Evolutionary conservation across 306 rosid genomes (phyloP), one percentile per base, ranked within the genome.

Genomic region (Rubus idaeus): DNA sequence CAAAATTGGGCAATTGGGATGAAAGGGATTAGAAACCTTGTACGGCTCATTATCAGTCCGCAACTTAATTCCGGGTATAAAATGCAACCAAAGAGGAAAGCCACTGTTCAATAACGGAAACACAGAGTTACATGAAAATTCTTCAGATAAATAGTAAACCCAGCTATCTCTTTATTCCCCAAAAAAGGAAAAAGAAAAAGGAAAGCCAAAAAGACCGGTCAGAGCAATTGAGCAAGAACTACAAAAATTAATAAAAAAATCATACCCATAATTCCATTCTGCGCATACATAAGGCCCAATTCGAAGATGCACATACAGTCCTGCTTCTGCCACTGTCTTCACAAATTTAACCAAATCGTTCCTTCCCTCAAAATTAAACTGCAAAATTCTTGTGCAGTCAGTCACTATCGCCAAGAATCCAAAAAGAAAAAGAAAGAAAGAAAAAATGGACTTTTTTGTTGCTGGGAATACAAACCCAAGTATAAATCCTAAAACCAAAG

Each of bases 271-370:
- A 85, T 95, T 95, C 98, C 98, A 95, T 81, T 95, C 98, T 9
- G 98, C 98, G 69, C 98, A 95, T 2, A 78, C 98, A 13, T 95
- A 95, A 13, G 98, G 98, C 66, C 98, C 98, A 77, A 95, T 92
- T 71, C 98, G 91, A 12, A 95, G 95, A 86, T 89, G 96, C 72
- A 86, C 92, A 75, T 90, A 92, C 11, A 92, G 85, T 39, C 96
- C 98, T 26, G 93, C 97, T 39, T 83, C 96, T 69, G 87, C 97
- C 8, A 90, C 96, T 46, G 87, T 60, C 84, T 92, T 95, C 81
- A 95, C 87, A 75, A 95, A 95, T 78, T 87, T 75, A 30, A 88
- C 93, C 81, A 95, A 78, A 84, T 95, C 97, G 7, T 83, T 88
- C 52, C 93, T 80, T 51, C 97, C 97, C 80, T 81, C 87, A 80